These are phyloP conservation scores for Colletotrichum musae DNA, from an alignment of 2,329 filamentous ascomycete species.

Conservation along the genomic window DNA sequence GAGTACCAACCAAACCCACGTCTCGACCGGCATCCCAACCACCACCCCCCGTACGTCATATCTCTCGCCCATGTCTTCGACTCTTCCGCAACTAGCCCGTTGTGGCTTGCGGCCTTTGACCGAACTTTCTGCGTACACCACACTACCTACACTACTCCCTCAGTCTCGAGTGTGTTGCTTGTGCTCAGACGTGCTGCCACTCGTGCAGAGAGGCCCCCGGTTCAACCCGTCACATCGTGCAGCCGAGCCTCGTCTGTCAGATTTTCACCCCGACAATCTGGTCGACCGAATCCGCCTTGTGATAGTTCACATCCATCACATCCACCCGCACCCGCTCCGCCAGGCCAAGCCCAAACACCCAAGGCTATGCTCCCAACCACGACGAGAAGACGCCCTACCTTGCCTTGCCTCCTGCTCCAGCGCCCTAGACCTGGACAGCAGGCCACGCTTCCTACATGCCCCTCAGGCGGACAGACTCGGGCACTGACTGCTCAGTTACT, in stretches of 20 bases:
- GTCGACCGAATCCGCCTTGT: slow-evolving; percentile 28
- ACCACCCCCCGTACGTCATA: slow-evolving; percentile 35
- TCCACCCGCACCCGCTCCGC: slow-evolving; percentile 5
- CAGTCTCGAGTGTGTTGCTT: background rate
- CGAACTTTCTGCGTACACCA: slow-evolving; percentile 23
- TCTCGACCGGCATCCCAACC: slow-evolving; percentile 4
- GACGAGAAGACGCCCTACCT: background rate
- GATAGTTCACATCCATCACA: slow-evolving; percentile 24
- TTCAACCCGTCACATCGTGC: slow-evolving; percentile 36
- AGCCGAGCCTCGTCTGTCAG: slow-evolving; percentile 34
- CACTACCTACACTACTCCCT: background rate
- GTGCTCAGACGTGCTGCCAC: slow-evolving; percentile 27
- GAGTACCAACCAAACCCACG: background rate
- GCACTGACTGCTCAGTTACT: too few species aligned
- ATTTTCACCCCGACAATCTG: slow-evolving; percentile 40
- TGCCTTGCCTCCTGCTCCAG: too few species aligned
- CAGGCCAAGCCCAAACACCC: background rate
- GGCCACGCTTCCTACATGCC: background rate
- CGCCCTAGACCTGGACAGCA: background rate
- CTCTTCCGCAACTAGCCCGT: slow-evolving; percentile 11
- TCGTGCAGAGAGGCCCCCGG: slow-evolving; percentile 20
- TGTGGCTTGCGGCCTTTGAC: slow-evolving; percentile 36
- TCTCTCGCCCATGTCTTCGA: slow-evolving; percentile 32
- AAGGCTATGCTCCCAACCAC: background rate
- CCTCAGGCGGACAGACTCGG: background rate